phyloP scores from a whole-genome alignment of 2,329 filamentous ascomycete genomes.

The Cytospora leucostoma region DNA sequence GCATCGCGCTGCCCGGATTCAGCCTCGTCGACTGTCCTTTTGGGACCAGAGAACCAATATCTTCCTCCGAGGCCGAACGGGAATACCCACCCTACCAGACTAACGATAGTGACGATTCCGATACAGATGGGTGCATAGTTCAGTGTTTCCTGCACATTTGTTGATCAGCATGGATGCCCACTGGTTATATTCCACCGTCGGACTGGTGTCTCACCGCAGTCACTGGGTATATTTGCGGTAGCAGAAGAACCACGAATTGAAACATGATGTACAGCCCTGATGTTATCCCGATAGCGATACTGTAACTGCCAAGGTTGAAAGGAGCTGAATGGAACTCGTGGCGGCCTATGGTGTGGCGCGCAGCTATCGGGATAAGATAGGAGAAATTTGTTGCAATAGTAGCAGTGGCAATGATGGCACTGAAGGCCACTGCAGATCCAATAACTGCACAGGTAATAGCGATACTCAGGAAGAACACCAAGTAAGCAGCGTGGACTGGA shows the following conservation, averaged over 20 bases:
- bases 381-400: conserved; percentile 43
- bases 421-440: conserved; percentile 40
- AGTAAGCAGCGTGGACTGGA: conserved; percentile 39
- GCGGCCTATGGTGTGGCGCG: conserved; percentile 41
- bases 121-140: conserved; percentile 45
- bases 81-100: conserved; percentile 39
- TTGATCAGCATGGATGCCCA: neutral
- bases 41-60: conserved; percentile 42
- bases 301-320: conserved; percentile 39
- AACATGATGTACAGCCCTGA: conserved; percentile 40
- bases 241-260: conserved; percentile 39
- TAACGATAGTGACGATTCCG: conserved; percentile 39
- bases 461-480: conserved; percentile 38
- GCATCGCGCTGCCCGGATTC: neutral
- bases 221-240: conserved; percentile 43
- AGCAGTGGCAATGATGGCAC: conserved; percentile 41
- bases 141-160: conserved; percentile 34
- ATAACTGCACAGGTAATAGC: conserved; percentile 41
- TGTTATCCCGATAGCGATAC: conserved; percentile 32
- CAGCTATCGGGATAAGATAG: conserved; percentile 43
- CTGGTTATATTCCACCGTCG: neutral
- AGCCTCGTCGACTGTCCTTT: conserved; percentile 37
- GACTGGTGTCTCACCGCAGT: conserved; percentile 25
- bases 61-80: conserved; percentile 38
- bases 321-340: conserved; percentile 38